Conservation (phyloP, 2,329 filamentous ascomycete genomes). For the Penicillium rolfsii region DNA sequence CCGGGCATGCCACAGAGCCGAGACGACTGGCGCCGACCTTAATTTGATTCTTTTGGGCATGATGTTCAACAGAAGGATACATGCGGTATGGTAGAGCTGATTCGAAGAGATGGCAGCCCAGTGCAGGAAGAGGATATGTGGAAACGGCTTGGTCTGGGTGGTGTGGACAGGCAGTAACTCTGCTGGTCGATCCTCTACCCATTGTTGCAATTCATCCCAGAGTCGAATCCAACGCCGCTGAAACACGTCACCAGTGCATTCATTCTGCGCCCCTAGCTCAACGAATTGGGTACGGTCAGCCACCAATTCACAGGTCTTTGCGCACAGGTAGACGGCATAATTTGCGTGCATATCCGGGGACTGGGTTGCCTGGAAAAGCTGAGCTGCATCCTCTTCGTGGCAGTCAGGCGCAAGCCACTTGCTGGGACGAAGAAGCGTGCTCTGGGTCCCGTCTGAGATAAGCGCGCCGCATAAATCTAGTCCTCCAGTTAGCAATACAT, state of each 20-base stretch:
- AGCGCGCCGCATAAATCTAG: constrained; percentile 59
- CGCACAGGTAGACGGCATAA: constrained; percentile 61
- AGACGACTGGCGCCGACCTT: constrained; percentile 33
- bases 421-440: constrained; percentile 53
- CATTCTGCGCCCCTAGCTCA: constrained; percentile 53
- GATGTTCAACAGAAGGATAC: constrained; percentile 55
- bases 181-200: constrained; percentile 52
- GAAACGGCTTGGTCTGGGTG: constrained; percentile 52
- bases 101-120: constrained; percentile 61
- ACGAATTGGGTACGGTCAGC: constrained; percentile 54
- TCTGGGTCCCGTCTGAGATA: constrained; percentile 56
- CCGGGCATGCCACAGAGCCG: constrained; percentile 59
- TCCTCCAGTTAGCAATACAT: constrained; percentile 6
- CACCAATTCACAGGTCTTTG: constrained; percentile 56
- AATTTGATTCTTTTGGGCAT: constrained; percentile 43
- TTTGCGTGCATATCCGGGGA: constrained; percentile 62
- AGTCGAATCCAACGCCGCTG: constrained; percentile 52
- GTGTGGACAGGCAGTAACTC: constrained; percentile 54
- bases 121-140: constrained; percentile 57
- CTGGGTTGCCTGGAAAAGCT: constrained; percentile 42
- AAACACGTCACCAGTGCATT: constrained; percentile 48
- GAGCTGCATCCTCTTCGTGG: constrained; percentile 41
- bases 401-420: constrained; percentile 53
- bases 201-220: constrained; percentile 56
- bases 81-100: constrained; percentile 61